phyloP scores from a whole-genome alignment of 176 grass and related monocot species.

The Cenchrus purpureus region DNA sequence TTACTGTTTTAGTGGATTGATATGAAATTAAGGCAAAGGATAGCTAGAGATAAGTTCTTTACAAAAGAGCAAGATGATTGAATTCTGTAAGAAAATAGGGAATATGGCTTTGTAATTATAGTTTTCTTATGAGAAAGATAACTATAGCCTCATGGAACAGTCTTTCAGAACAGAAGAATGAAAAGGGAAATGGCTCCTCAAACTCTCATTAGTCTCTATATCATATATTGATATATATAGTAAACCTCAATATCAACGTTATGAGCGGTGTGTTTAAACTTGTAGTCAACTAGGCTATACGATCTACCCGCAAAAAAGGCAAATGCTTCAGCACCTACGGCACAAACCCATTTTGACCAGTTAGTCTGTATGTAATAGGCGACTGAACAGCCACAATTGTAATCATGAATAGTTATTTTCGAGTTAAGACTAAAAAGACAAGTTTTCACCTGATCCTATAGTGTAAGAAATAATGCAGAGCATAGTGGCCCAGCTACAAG shows the following conservation, averaged over 20 bases:
- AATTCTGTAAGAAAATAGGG: not conserved
- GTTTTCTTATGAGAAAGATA: not conserved
- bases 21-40: not conserved
- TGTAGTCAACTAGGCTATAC: too few relatives aligned
- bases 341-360: too few relatives aligned
- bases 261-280: too few relatives aligned
- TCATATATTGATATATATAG: not conserved
- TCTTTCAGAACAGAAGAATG: slow-evolving; percentile 5
- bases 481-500: not conserved
- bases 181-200: not conserved
- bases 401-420: not conserved
- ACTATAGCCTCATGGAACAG: not conserved
- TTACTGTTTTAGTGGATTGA: not conserved
- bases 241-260: too few relatives aligned
- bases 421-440: not conserved
- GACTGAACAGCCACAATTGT: not conserved
- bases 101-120: not conserved
- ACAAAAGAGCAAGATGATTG: slow-evolving; percentile 5
- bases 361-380: too few relatives aligned
- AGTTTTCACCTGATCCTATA: not conserved
- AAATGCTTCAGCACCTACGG: too few relatives aligned
- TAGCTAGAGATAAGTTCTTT: not conserved
- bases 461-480: not conserved
- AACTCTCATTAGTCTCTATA: not conserved
- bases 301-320: too few relatives aligned